Base-by-base conservation (phyloP, 2,329 filamentous ascomycete species). In the Penicillium sp. region DNA sequence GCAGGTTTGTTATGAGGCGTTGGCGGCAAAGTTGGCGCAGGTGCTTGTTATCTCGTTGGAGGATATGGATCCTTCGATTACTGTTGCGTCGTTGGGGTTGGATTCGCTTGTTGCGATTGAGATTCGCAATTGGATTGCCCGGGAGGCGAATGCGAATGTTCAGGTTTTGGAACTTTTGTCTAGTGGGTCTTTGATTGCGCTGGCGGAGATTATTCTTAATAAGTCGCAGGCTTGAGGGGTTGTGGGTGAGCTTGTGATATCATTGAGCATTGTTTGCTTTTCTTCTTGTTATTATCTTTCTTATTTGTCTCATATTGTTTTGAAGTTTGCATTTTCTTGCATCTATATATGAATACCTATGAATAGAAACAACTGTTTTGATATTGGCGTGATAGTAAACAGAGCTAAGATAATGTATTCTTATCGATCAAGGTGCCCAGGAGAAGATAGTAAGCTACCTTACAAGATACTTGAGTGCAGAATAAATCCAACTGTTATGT, bases 1-100 rank as follows among this genome's bases (percentile, higher is more conserved):
- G 54, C 72, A 77, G 8, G 68, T 77, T 0, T 76, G 81, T 5
- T 75, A 74, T 58, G 66, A 74, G 9, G 81, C 79, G 0, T 67
- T 83, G 8, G 72, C 80, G 16, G 69, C 74, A 55, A 83, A 81
- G 66, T 68, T 83, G 5, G 75, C 80, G 0, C 72, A 74, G 0
- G 75, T 81, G 7, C 73, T 83, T 53, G 79, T 81, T 73, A 74
- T 82, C 55, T 77, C 78, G 47, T 59, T 69, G 2, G 77, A 81
- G 42, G 80, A 82, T 52, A 74, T 82, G 61, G 80, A 82, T 62
- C 67, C 58, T 9, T 59, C 56, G 14, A 61, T 66, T 16, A 59
- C 65, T 3, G 55, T 66, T 16, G 45, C 59, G 5, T 62, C 61
- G 7, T 29, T 64, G n/a, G 63, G 63, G 16, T 48, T 65, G 31